A percentile compares a stretch with the other conserved stretches of the same genome.
These are phyloP conservation scores for Cocos nucifera DNA, from an alignment of 176 grass and related monocot species.

Conservation along the genomic window DNA sequence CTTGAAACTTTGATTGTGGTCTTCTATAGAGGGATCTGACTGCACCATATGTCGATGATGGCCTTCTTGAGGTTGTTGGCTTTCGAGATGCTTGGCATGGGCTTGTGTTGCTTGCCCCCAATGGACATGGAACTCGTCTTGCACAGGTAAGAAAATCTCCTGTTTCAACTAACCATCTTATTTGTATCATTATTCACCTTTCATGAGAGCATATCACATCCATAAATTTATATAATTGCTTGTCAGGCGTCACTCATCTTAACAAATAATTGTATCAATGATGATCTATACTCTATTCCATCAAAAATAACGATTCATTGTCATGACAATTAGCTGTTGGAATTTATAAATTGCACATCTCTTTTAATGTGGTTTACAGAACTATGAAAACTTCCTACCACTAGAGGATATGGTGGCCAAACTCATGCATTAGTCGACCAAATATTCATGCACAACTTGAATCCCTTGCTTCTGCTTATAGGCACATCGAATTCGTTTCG, in stretches of 20 bases:
- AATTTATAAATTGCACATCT: too few species aligned
- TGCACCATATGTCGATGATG: conserved; percentile 62
- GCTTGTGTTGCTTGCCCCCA: conserved; percentile 70
- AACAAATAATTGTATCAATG: too few species aligned
- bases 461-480: neutral
- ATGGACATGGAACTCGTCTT: conserved; percentile 77
- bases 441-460: too few species aligned
- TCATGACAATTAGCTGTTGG: neutral
- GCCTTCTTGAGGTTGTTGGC: conserved; percentile 72
- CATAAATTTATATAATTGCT: too few species aligned
- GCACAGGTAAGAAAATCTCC: conserved; percentile 39
- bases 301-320: neutral
- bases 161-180: neutral
- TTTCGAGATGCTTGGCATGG: conserved; percentile 95
- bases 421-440: too few species aligned
- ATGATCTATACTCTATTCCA: too few species aligned
- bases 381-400: too few species aligned
- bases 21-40: conserved; percentile 53
- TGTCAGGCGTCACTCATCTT: too few species aligned
- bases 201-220: too few species aligned
- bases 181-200: too few species aligned
- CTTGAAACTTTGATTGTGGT: conserved; percentile 6
- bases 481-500: conserved; percentile 62
- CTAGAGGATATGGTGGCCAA: too few species aligned
- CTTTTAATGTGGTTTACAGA: too few species aligned